Percentiles rank a stretch among this genome's conserved stretches.
phyloP scores from a whole-genome alignment of 345 rosid species.

The Punica granatum region DNA sequence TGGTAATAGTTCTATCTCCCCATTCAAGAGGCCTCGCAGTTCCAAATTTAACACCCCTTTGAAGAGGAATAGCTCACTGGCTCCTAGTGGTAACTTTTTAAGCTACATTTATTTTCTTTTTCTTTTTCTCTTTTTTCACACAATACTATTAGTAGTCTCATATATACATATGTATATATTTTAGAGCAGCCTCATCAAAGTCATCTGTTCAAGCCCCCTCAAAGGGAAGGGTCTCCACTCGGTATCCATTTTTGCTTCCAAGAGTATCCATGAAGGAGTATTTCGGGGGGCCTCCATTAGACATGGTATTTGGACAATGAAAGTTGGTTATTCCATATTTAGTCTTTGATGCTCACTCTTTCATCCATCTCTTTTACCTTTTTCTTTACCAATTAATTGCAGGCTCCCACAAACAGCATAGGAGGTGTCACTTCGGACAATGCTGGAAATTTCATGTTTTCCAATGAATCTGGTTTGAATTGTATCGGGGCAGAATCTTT shows the following conservation, averaged over 20 bases:
- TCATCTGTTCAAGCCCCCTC: slow-evolving; percentile 32
- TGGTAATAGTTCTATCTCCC: slow-evolving; percentile 36
- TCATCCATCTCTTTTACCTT: slow-evolving; percentile 11
- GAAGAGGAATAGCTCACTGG: slow-evolving; percentile 29
- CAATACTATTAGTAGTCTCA: slow-evolving; percentile 4
- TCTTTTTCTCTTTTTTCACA: neutral
- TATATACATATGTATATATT: slow-evolving; percentile 10
- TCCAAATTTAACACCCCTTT: slow-evolving; percentile 56
- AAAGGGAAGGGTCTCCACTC: slow-evolving; percentile 44
- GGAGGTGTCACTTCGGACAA: slow-evolving; percentile 39
- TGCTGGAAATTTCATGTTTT: slow-evolving; percentile 54
- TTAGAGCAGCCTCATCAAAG: slow-evolving; percentile 47
- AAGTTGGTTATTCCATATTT: neutral
- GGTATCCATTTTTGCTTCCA: slow-evolving; percentile 47
- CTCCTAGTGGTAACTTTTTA: slow-evolving; percentile 42
- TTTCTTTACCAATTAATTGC: slow-evolving; percentile 30
- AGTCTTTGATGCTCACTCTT: slow-evolving; percentile 3
- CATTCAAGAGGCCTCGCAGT: slow-evolving; percentile 79
- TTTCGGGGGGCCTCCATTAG: slow-evolving; percentile 47
- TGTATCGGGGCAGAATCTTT: slow-evolving; percentile 50
- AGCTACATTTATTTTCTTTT: slow-evolving; percentile 11
- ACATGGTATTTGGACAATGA: slow-evolving; percentile 30
- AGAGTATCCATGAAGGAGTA: slow-evolving; percentile 65
- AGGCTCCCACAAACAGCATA: slow-evolving; percentile 27
- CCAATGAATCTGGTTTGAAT: slow-evolving; percentile 40